These are phyloP conservation scores for Lachancea quebecensis DNA, from an alignment of 805 yeast genomes.

Conservation along the genomic window DNA sequence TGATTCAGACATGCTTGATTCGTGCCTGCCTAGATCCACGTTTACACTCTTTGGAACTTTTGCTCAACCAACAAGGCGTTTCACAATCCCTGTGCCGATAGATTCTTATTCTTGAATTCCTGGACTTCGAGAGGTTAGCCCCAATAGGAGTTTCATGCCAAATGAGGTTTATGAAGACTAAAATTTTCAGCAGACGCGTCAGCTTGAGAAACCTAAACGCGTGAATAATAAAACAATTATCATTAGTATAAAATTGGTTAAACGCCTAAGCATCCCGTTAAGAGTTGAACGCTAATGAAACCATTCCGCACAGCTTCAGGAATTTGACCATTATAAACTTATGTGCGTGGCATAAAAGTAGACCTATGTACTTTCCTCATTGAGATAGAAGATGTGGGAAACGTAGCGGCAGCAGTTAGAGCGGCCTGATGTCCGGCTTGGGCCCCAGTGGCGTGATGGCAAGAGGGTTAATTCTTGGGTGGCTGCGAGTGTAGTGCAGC, in stretches of 20 bases:
- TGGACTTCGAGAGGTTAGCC: not conserved
- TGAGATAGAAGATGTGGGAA: too few relatives aligned
- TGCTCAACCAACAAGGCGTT: not conserved
- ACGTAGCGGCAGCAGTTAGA: conserved; percentile 11
- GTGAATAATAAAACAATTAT: not conserved
- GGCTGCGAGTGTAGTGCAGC: conserved; percentile 84
- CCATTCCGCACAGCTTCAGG: too few relatives aligned
- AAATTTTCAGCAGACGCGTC: not conserved
- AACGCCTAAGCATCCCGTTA: not conserved
- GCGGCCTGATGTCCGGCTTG: conserved; percentile 59
- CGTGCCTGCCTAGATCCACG: too few relatives aligned
- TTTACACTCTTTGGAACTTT: not conserved
- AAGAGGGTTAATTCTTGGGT: conserved; percentile 68
- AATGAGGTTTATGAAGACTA: not conserved
- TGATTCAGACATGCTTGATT: not conserved
- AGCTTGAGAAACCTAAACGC: not conserved
- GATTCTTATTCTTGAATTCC: not conserved
- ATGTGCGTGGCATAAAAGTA: not conserved
- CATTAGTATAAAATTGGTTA: too few relatives aligned
- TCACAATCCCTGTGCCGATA: not conserved
- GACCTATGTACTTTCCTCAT: too few relatives aligned
- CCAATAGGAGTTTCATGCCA: not conserved
- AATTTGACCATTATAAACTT: not conserved
- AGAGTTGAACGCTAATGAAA: too few relatives aligned
- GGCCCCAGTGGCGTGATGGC: conserved; percentile 90